Percentiles rank a stretch among this genome's conserved stretches.
Evolutionary conservation across 768 basidiomycete species (phyloP).

Genomic region (Boletus edulis): DNA sequence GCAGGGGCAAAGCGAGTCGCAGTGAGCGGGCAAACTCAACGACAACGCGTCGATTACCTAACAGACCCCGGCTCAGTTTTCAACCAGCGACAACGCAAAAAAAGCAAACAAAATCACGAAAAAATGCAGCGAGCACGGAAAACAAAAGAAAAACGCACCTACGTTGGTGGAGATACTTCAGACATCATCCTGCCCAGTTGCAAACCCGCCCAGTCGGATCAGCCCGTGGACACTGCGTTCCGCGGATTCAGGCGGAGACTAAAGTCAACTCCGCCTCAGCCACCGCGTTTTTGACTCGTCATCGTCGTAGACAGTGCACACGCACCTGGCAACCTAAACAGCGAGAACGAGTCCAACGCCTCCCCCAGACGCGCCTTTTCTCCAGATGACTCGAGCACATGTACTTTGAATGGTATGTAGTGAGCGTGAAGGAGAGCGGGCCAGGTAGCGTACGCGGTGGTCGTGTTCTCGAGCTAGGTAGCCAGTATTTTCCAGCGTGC

Average conservation of each 20-base stretch:
- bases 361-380: neutral
- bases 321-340: neutral
- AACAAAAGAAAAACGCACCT: neutral
- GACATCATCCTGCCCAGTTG: constrained; percentile 5
- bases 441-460: neutral
- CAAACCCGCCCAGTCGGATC: constrained; percentile 11
- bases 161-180: neutral
- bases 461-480: neutral
- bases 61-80: constrained; percentile 15
- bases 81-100: constrained; percentile 23
- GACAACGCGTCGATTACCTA: constrained; percentile 35
- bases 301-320: constrained; percentile 8
- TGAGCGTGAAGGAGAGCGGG: neutral
- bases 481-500: neutral
- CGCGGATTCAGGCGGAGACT: constrained; percentile 18
- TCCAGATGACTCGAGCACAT: neutral
- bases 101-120: constrained; percentile 2
- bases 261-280: neutral
- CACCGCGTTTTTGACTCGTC: constrained; percentile 7
- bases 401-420: neutral
- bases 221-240: neutral
- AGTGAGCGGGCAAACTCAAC: constrained; percentile 17
- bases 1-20: constrained; percentile 25
- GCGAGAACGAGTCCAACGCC: neutral
- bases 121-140: neutral